Evolutionary conservation across 2,329 filamentous ascomycete genomes (phyloP), one percentile per base, ranked within the genome.

Genomic region (Trichoderma breve): DNA sequence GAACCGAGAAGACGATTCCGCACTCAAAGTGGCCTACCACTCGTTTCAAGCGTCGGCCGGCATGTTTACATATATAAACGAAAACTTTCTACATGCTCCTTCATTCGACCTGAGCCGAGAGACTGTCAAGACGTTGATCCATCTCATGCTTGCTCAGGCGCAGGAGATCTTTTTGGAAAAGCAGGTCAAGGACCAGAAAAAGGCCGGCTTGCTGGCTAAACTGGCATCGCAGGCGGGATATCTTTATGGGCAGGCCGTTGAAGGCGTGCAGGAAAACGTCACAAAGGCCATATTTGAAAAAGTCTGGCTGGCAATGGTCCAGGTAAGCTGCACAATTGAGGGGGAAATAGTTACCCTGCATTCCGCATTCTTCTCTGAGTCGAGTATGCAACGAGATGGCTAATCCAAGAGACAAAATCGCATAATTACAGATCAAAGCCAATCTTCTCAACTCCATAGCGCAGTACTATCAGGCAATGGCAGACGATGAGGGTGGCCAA

Each of bases 21-120:
- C 95, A 39, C 88, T 98, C 80, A 99, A 99, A 84, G 95, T 94
- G 15, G 94, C 96, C 21, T 99, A 98, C 80, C 95, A 99, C 82
- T 98, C 95, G 24, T 98, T 98, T 84, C 96, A 99, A 82, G 96
- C 96, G 53, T 95, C 95, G 8, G 96, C 96, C 11, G 96, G 96
- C 84, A 99, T 99, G 96, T 99, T 98, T 82, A 98, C 95, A 68
- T 99, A 99, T 79, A 99, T 99, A 84, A 99, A 99, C 82, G 96
- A 99, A 83, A 99, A 99, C 84, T 99, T 99, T 80, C 86, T 99
- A 43, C 96, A 99, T 78, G 96, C 96, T 1, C 96, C 97, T 0
- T 98, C 95, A 9, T 95, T 93, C n/a, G 96, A 99, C 79, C 84
- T 99, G 62, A 98, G 95, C 80, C 87, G 96, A 73, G 95, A 99